Conservation (phyloP, 176 grass and related monocot genomes). For the Oryza glaberrima region DNA sequence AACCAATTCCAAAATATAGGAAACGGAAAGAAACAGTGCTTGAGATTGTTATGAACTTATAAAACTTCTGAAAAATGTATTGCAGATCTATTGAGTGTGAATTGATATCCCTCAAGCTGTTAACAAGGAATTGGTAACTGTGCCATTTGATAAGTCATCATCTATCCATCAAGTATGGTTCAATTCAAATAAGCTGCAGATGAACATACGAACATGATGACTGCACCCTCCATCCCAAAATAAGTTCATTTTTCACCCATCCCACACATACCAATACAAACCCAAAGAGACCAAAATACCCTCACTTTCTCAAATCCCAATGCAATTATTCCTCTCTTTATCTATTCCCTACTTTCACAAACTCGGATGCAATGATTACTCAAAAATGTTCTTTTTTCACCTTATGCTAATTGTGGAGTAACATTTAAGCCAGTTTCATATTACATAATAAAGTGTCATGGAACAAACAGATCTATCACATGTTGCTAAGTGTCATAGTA, state of each 20-base stretch:
- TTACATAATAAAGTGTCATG: background rate
- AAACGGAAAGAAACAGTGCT: background rate
- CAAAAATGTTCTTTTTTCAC: background rate
- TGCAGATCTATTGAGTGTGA: background rate
- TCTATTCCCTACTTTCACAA: too few relatives aligned
- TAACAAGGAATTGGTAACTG: background rate
- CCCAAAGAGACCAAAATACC: too few relatives aligned
- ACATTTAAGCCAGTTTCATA: background rate
- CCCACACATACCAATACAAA: too few relatives aligned
- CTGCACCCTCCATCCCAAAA: too few relatives aligned
- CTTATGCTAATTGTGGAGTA: constrained; percentile 12
- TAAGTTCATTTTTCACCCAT: too few relatives aligned
- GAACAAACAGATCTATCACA: constrained; percentile 11
- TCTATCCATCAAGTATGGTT: background rate
- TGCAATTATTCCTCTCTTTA: too few relatives aligned
- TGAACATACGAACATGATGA: background rate
- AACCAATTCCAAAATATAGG: background rate
- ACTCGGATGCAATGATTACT: too few relatives aligned
- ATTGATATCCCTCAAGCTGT: background rate
- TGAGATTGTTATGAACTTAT: background rate
- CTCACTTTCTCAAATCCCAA: too few relatives aligned
- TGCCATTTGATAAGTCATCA: background rate
- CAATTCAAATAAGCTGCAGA: background rate
- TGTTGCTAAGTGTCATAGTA: background rate
- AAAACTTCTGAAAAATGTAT: background rate